phyloP scores from a whole-genome alignment of 108 stramenopile genomes.

The Cyclotella baltica region DNA sequence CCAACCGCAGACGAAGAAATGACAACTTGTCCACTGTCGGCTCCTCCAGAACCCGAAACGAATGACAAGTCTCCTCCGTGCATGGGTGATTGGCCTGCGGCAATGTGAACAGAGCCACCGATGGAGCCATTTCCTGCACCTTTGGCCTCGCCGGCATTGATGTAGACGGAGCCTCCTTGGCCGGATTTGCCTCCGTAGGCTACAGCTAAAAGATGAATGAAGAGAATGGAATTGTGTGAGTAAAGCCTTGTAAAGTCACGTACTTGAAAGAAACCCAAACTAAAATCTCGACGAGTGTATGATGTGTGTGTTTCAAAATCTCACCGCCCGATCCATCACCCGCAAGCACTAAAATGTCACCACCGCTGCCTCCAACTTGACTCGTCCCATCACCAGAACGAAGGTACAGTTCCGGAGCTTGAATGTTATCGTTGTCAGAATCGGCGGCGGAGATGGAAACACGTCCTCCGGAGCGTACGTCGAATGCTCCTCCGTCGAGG shows the following conservation, averaged over 20 bases:
- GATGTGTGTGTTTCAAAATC: no score
- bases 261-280: background rate
- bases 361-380: slow-evolving; percentile 39
- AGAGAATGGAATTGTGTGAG: background rate
- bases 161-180: slow-evolving; percentile 35
- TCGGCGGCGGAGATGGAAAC: slow-evolving; percentile 36
- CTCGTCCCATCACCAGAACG: slow-evolving; percentile 31
- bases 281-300: no score
- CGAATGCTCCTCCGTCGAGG: slow-evolving; percentile 34
- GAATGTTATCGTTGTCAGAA: slow-evolving; percentile 22
- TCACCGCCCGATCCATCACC: slow-evolving; percentile 43
- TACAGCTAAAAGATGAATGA: slow-evolving; percentile 10
- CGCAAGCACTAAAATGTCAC: slow-evolving; percentile 32
- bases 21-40: slow-evolving; percentile 10
- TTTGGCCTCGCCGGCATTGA: slow-evolving; percentile 34
- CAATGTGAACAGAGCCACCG: slow-evolving; percentile 34
- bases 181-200: slow-evolving; percentile 27
- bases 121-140: slow-evolving; percentile 16
- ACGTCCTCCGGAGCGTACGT: slow-evolving; percentile 30
- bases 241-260: background rate
- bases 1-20: slow-evolving; percentile 11
- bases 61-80: slow-evolving; percentile 23
- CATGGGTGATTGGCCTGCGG: slow-evolving; percentile 1
- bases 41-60: slow-evolving; percentile 23
- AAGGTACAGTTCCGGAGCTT: slow-evolving; percentile 30